Conservation (phyloP, 1,139 yeast genomes). For the Candida glucosophila region DNA sequence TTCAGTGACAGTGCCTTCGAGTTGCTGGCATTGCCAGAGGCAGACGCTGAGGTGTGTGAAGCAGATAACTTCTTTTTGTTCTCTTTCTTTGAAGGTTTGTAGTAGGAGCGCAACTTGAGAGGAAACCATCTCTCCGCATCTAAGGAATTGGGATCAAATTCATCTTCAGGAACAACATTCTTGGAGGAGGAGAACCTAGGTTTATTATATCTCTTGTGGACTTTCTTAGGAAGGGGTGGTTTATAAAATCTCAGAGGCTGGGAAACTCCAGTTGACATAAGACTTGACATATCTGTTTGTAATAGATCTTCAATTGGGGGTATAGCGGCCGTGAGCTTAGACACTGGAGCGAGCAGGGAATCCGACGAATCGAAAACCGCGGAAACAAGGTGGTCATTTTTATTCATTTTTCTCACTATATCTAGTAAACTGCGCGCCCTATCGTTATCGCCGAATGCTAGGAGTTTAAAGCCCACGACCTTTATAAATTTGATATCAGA, state of each 20-base stretch:
- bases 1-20: constrained; percentile 14
- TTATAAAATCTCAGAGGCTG: no score
- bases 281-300: constrained; percentile 15
- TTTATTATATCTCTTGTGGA: constrained; percentile 16
- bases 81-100: constrained; percentile 64
- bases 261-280: no score
- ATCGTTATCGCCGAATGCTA: not conserved
- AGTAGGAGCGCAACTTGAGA: constrained; percentile 72
- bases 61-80: constrained; percentile 57
- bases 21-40: constrained; percentile 9
- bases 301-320: constrained; percentile 21
- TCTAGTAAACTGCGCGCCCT: constrained; percentile 12
- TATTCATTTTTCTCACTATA: constrained; percentile 15
- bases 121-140: constrained; percentile 85
- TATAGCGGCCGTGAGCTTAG: constrained; percentile 18
- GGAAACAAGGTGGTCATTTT: no score
- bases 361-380: no score
- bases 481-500: not conserved
- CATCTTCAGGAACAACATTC: constrained; percentile 21
- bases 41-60: constrained; percentile 34
- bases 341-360: constrained; percentile 26
- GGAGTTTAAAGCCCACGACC: not conserved
- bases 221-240: no score
- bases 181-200: constrained; percentile 33
- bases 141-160: constrained; percentile 13